These are phyloP conservation scores for Neurospora sp. DNA, from an alignment of 495 filamentous ascomycete species.

Conservation along the genomic window DNA sequence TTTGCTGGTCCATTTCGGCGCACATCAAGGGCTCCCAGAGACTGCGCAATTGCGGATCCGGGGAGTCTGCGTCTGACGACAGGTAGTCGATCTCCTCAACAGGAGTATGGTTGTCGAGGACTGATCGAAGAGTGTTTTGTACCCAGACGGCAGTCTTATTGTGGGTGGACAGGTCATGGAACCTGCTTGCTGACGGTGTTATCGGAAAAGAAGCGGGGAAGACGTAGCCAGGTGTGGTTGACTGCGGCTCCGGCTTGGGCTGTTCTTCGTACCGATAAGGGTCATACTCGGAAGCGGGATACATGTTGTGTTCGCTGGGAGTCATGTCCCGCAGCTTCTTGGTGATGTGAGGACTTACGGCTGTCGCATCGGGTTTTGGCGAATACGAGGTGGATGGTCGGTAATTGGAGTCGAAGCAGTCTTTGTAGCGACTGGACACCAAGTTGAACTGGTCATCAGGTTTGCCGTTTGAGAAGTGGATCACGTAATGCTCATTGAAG, in stretches of 20 bases:
- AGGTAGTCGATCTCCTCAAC: constrained; percentile 24
- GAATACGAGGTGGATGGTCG: background rate
- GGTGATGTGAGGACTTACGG: background rate
- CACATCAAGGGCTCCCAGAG: constrained; percentile 34
- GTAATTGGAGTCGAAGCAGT: background rate
- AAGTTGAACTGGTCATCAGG: constrained; percentile 18
- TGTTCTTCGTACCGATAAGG: background rate
- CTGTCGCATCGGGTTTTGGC: constrained; percentile 1
- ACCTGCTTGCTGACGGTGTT: constrained; percentile 9
- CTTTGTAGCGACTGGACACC: constrained; percentile 12
- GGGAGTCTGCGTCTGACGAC: constrained; percentile 25
- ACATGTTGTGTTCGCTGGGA: background rate
- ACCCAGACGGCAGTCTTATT: constrained; percentile 29
- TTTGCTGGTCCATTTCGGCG: constrained; percentile 3
- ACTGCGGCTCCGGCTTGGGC: background rate
- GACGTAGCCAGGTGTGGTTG: background rate
- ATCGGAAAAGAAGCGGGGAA: constrained; percentile 6
- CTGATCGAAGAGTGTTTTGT: constrained; percentile 33
- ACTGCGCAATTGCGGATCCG: constrained; percentile 23
- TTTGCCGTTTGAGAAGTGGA: constrained; percentile 26
- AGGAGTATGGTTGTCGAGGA: constrained; percentile 28
- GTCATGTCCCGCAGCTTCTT: background rate
- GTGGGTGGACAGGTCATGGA: constrained; percentile 26
- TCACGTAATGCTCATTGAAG: constrained; percentile 32
- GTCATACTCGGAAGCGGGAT: background rate